Percentiles rank a stretch among this genome's conserved stretches.
phyloP scores from a whole-genome alignment of 2,329 filamentous ascomycete genomes.

The Ophiostoma quercus region DNA sequence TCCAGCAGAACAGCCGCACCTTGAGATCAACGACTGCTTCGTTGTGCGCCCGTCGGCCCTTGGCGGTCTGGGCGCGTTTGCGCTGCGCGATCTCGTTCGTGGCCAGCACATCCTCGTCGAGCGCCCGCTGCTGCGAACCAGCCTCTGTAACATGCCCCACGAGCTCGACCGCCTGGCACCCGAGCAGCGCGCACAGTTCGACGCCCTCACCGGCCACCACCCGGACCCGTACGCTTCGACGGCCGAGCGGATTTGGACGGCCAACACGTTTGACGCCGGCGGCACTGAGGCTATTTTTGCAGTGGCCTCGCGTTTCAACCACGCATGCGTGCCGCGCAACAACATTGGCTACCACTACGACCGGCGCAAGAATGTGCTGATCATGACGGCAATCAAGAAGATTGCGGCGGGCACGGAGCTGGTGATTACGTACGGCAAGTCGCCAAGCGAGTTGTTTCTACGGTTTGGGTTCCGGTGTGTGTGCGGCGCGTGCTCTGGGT shows the following conservation, averaged over 20 bases:
- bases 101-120: constrained; percentile 44
- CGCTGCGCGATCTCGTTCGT: constrained; percentile 35
- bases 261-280: constrained; percentile 28
- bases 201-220: constrained; percentile 36
- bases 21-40: constrained; percentile 38
- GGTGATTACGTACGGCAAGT: constrained; percentile 29
- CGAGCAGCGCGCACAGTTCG: constrained; percentile 33
- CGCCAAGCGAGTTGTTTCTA: constrained; percentile 24
- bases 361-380: constrained; percentile 34
- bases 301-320: constrained; percentile 55
- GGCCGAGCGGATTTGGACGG: constrained; percentile 32
- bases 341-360: constrained; percentile 46
- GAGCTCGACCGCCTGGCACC: constrained; percentile 37
- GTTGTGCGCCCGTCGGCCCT: constrained; percentile 39
- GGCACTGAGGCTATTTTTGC: constrained; percentile 24
- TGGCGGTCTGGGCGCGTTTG: constrained; percentile 47
- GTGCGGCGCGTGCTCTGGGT: constrained; percentile 27
- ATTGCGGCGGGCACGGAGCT: constrained; percentile 27
- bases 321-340: constrained; percentile 44
- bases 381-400: constrained; percentile 35
- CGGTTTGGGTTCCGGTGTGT: constrained; percentile 29
- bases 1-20: background rate
- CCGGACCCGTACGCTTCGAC: constrained; percentile 22
- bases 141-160: constrained; percentile 31
- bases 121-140: constrained; percentile 39